Evolutionary conservation across 2,329 filamentous ascomycete species (phyloP), one percentile per base, ranked within the genome.

Genomic region (Fusarium praegraminearum): DNA sequence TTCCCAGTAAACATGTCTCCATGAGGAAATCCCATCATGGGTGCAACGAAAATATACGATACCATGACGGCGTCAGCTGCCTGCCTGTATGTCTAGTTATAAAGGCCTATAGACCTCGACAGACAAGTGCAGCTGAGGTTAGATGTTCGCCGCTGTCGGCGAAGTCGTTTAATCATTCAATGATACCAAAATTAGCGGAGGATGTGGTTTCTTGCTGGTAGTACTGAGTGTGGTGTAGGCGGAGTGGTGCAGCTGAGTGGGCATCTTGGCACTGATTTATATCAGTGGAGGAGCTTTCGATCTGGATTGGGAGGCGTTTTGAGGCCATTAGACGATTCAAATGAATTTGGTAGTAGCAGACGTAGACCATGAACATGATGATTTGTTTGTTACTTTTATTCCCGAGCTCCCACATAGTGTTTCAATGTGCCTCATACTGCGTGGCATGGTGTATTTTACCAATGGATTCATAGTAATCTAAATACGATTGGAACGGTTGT

Each of bases 1-100:
- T 61, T 93, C 92, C 35, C 93, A 96, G 87, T 96, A 94, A 88
- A 81, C 44, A 73, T 56, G 20, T 40, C 22, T 36, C 28, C 36
- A 38, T 56, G 53, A 20, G 55, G 61, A 57, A 57, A 26, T 51
- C 50, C 36, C 20, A 26, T 26, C 28, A 55, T 33, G 50, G 58
- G 64, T 57, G 62, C 55, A 73, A 57, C 64, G 24, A 51, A 67
- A 50, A 70, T 61, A 47, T 52, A 53, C 43, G 44, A 57, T 64
- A 69, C 65, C 65, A 57, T 59, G 49, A 63, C 53, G 61, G 60
- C 70, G 56, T 71, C 61, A 61, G 64, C 54, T 65, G 58, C 50
- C 54, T 65, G 61, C 47, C 45, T 41, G 52, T 50, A 46, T 53
- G 50, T 57, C 58, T 53, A 46, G 46, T 44, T 47, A 51, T 28